Evolutionary conservation across 306 rosid genomes (phyloP).

Genomic region (Morella rubra): DNA sequence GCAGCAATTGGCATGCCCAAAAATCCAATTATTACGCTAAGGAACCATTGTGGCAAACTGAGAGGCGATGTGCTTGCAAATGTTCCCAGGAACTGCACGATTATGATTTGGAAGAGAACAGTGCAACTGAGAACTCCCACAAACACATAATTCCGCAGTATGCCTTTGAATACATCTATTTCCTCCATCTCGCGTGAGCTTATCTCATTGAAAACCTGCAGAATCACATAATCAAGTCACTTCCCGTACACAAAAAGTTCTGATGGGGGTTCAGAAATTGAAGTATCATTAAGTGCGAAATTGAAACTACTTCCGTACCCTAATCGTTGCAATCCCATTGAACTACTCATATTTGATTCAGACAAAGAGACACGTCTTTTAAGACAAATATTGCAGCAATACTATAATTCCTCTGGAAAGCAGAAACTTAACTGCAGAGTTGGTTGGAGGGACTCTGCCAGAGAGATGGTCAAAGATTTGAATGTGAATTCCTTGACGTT

Average conservation of each 20-base stretch:
- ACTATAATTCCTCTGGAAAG: not conserved
- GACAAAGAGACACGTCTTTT: not conserved
- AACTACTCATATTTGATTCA: not conserved
- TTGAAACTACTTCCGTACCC: not conserved
- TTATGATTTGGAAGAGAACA: constrained; percentile 71
- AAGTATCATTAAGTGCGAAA: not conserved
- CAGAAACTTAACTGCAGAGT: not conserved
- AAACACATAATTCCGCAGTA: constrained; percentile 72
- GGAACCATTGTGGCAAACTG: constrained; percentile 61
- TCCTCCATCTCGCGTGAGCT: constrained; percentile 99
- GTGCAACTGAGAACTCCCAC: constrained; percentile 63
- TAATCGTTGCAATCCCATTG: not conserved
- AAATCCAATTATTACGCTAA: constrained; percentile 61
- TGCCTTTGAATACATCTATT: constrained; percentile 73
- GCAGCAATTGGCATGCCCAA: constrained; percentile 93
- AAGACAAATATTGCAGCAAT: not conserved
- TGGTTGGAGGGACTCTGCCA: not conserved
- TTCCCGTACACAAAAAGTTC: constrained; percentile 11
- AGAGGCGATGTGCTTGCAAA: constrained; percentile 92
- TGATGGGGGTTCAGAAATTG: not conserved
- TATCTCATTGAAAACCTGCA: constrained; percentile 87
- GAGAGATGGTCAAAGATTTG: constrained; percentile 6
- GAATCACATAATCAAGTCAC: constrained; percentile 22
- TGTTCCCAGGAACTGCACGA: constrained; percentile 80
- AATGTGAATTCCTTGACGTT: not conserved